Conservation (phyloP, 768 basidiomycete species). For the Auricularia heimuer region DNA sequence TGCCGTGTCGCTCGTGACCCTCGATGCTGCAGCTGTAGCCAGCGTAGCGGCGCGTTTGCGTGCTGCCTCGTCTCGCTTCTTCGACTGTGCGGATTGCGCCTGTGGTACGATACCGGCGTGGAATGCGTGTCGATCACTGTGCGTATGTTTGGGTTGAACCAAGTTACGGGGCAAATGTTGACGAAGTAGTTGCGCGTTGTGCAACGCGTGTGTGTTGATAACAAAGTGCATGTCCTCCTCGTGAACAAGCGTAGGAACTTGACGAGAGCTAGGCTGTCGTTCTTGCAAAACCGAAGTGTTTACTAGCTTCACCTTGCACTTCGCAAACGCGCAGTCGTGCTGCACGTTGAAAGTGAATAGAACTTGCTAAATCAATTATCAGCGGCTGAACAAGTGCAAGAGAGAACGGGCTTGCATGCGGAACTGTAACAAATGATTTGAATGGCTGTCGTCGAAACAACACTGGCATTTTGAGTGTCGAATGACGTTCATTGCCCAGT, state of each 20-base stretch:
- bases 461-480: constrained; percentile 9
- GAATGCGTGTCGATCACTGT: too few species aligned
- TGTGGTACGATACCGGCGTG: too few species aligned
- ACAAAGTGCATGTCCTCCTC: constrained; percentile 12
- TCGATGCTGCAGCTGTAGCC: too few species aligned
- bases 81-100: too few species aligned
- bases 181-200: constrained; percentile 22
- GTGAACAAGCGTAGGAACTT: constrained; percentile 13
- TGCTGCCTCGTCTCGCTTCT: too few species aligned
- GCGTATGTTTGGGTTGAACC: constrained; percentile 4
- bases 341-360: constrained; percentile 17
- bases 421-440: too few species aligned
- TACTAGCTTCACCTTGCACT: constrained; percentile 9
- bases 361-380: constrained; percentile 9
- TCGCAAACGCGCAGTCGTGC: constrained; percentile 14
- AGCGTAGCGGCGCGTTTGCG: too few species aligned
- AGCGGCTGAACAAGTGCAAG: background rate
- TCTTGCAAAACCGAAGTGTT: constrained; percentile 12
- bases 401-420: background rate
- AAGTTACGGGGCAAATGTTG: constrained; percentile 15
- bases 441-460: too few species aligned
- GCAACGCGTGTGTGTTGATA: constrained; percentile 21
- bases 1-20: too few species aligned
- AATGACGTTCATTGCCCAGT: background rate
- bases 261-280: constrained; percentile 10